Conservation (phyloP, 371 early-diverging fungal genomes). For the Ordospora pajunii region DNA sequence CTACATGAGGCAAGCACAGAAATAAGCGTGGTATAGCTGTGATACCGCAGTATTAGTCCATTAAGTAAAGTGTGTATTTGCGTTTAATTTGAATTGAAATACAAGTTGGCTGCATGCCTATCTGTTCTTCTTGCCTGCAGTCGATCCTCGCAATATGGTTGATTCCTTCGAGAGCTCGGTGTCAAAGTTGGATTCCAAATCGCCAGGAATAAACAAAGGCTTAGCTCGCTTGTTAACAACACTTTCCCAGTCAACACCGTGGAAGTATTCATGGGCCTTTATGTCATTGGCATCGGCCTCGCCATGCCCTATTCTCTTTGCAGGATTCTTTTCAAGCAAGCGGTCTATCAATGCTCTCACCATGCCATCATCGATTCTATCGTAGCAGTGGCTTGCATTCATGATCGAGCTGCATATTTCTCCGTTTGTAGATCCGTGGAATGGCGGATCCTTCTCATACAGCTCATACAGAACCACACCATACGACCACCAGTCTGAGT, state of each 20-base stretch:
- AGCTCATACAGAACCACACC: slow-evolving; percentile 95
- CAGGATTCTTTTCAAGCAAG: slow-evolving; percentile 64
- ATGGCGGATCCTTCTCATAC: slow-evolving; percentile 76
- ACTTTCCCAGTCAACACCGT: slow-evolving; percentile 84
- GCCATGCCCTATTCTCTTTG: slow-evolving; percentile 71
- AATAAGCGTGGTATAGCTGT: not conserved
- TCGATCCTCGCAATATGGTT: slow-evolving; percentile 64
- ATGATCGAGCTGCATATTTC: slow-evolving; percentile 26
- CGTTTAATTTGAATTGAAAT: too few relatives aligned
- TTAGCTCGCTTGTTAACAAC: slow-evolving; percentile 69
- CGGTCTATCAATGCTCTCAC: slow-evolving; percentile 24
- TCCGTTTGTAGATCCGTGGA: slow-evolving; percentile 39
- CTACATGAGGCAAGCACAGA: slow-evolving; percentile 4
- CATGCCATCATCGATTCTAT: not conserved
- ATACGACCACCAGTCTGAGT: slow-evolving; percentile 94
- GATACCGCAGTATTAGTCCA: not conserved
- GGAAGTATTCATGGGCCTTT: slow-evolving; percentile 83
- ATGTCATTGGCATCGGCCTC: slow-evolving; percentile 70
- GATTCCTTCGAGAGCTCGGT: slow-evolving; percentile 77
- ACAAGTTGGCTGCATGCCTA: too few relatives aligned
- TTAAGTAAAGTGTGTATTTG: too few relatives aligned
- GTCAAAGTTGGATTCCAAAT: slow-evolving; percentile 61
- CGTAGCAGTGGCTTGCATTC: slow-evolving; percentile 13
- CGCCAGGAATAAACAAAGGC: slow-evolving; percentile 76
- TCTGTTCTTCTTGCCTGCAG: too few relatives aligned